Base-by-base conservation (phyloP, 495 filamentous ascomycete genomes). In the Aspergillus nidulans region DNA sequence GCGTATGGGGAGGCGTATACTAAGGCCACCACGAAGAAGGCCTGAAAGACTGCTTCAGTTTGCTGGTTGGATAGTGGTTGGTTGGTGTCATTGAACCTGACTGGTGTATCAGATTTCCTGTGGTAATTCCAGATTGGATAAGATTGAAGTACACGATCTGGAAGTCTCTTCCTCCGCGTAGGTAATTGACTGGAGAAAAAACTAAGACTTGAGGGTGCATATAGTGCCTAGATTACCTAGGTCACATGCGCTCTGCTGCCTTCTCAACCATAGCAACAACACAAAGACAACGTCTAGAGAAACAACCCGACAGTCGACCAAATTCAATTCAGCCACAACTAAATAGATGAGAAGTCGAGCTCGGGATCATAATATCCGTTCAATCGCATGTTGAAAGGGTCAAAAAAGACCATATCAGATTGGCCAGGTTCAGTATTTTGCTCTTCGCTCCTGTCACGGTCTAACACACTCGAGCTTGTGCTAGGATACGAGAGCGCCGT, bases 1-100 rank as follows among this genome's bases (percentile, higher is more conserved):
- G 59, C 48, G 39, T 69, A 57, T 70, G 72, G 65, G 48, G 52
- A 55, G 51, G 32, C 48, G 7, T 68, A 68, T 47, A 48, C 58
- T 34, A 42, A 49, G 28, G 30, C 30, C 15, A 12, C 12, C 1
- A 30, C 30, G 28, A 49, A 38, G 30, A 49, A 23, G 30, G 7
- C 3, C 2, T 48, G 28, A 34, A 6, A 13, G 3, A 34, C 1
- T n/a, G 13, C 9, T 7, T 25, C 15, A 18, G 6, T 4, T 19
- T 28, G 26, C 5, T 46, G 13, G 13, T 2, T 16, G 43, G 21
- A 13, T 46, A 12, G 20, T 7, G 16, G 13, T 48, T 19, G 25
- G 18, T 48, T 34, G 25, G 2, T 34, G 30, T 12, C 6, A 7
- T 34, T 34, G 30, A 12, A 34, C 15, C 8, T 6, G 10, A 6